Conservation (phyloP, 306 rosid species). For the Gleditsia sinensis region DNA sequence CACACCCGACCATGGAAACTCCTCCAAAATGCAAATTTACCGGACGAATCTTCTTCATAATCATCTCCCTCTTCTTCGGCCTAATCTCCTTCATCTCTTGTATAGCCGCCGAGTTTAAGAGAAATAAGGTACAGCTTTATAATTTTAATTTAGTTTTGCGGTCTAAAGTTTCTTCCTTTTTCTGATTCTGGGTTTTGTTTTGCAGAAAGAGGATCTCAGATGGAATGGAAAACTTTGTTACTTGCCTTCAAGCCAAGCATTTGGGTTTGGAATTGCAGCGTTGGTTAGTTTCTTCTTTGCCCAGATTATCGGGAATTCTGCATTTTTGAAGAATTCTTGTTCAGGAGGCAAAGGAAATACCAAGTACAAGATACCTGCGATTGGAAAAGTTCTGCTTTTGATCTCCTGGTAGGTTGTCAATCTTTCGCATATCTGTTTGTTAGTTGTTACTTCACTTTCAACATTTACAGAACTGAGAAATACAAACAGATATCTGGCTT, state of each 20-base stretch:
- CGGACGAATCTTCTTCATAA: constrained; percentile 37
- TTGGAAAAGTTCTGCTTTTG: constrained; percentile 53
- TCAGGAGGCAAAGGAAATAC: constrained; percentile 46
- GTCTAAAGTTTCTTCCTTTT: background rate
- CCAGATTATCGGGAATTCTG: constrained; percentile 60
- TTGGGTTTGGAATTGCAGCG: constrained; percentile 71
- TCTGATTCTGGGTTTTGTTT: constrained; percentile 11
- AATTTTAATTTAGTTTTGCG: background rate
- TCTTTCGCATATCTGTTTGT: constrained; percentile 19
- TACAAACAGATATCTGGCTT: constrained; percentile 6
- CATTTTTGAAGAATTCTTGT: constrained; percentile 43
- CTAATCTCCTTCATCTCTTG: constrained; percentile 65
- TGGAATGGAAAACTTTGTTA: constrained; percentile 66
- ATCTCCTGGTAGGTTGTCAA: constrained; percentile 79
- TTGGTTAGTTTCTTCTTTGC: constrained; percentile 57
- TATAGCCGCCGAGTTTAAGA: constrained; percentile 65
- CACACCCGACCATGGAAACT: constrained; percentile 52
- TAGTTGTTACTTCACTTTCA: constrained; percentile 33
- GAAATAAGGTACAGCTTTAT: constrained; percentile 55
- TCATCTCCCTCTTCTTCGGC: constrained; percentile 58
- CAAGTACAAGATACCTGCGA: constrained; percentile 40
- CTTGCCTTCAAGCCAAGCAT: constrained; percentile 75
- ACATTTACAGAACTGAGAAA: background rate
- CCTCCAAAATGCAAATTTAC: constrained; percentile 40
- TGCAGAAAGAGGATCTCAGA: constrained; percentile 65